Evolutionary conservation across 768 basidiomycete species (phyloP).

Genomic region (Boletus pseudopeckii): DNA sequence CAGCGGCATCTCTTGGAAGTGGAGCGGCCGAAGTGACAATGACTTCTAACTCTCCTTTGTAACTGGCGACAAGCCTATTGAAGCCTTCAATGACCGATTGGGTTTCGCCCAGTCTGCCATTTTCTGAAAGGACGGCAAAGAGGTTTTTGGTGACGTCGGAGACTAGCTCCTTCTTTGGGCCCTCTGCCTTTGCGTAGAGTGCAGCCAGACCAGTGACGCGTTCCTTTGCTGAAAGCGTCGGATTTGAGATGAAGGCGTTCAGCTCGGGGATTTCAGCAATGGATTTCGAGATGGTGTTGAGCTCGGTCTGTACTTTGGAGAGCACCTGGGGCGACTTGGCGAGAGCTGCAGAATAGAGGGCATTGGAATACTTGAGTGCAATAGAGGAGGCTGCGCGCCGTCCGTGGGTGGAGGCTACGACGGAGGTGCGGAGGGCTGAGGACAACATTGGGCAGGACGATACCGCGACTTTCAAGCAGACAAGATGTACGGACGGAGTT

Average conservation of each 20-base stretch:
- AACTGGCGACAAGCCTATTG: conserved; percentile 80
- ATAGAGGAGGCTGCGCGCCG: conserved; percentile 73
- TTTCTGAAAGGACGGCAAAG: conserved; percentile 84
- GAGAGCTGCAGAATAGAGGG: conserved; percentile 77
- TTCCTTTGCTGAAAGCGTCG: conserved; percentile 82
- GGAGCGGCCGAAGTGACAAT: conserved; percentile 85
- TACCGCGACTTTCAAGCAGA: no score
- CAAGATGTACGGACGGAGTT: neutral
- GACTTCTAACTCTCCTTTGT: conserved; percentile 92
- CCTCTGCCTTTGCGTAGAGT: conserved; percentile 68
- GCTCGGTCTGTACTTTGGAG: conserved; percentile 82
- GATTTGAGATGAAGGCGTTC: conserved; percentile 77
- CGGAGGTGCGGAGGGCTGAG: conserved; percentile 50
- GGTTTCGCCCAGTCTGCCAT: conserved; percentile 85
- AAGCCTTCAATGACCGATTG: conserved; percentile 88
- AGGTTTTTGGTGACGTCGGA: conserved; percentile 92
- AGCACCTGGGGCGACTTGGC: conserved; percentile 80
- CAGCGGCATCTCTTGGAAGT: conserved; percentile 71
- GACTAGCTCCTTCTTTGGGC: conserved; percentile 68
- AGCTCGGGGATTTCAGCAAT: conserved; percentile 66
- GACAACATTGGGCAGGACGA: conserved; percentile 53
- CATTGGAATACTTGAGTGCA: conserved; percentile 81
- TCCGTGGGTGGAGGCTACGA: conserved; percentile 39
- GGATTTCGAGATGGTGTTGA: conserved; percentile 64
- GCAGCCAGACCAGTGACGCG: conserved; percentile 62